Evolutionary conservation across 2,329 filamentous ascomycete genomes (phyloP).

Genomic region (Venturia asperata): DNA sequence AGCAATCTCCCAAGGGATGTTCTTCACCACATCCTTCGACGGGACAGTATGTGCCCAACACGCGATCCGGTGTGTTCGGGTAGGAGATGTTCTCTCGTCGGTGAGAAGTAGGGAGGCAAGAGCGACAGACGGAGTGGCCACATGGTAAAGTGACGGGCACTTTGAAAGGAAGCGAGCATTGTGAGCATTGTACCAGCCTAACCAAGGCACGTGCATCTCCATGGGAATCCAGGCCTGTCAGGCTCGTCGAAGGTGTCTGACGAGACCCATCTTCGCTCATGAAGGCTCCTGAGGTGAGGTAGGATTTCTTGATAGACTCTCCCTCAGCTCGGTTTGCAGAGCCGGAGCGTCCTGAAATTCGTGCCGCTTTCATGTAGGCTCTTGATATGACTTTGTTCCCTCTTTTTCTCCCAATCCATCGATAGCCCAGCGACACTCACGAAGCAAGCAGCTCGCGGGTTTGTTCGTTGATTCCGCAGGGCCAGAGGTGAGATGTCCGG

Average conservation of each 20-base stretch:
- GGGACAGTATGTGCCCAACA: slow-evolving; percentile 67
- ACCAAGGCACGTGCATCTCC: slow-evolving; percentile 57
- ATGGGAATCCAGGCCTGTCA: slow-evolving; percentile 40
- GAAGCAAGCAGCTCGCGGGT: not conserved
- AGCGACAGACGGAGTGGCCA: slow-evolving; percentile 67
- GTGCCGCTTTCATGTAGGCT: slow-evolving; percentile 33
- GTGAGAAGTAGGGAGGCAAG: slow-evolving; percentile 63
- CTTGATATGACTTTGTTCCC: not conserved
- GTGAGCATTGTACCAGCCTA: slow-evolving; percentile 68
- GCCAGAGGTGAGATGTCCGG: not conserved
- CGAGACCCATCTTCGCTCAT: slow-evolving; percentile 37
- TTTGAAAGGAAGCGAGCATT: slow-evolving; percentile 61
- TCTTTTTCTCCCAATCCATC: slow-evolving; percentile 15
- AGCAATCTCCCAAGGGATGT: slow-evolving; percentile 71
- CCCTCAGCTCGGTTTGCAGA: slow-evolving; percentile 27
- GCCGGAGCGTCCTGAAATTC: slow-evolving; percentile 29
- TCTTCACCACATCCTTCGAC: slow-evolving; percentile 59
- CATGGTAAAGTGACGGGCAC: slow-evolving; percentile 73
- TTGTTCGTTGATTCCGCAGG: not conserved
- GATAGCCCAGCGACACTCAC: not conserved
- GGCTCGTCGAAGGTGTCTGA: slow-evolving; percentile 26
- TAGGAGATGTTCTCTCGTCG: slow-evolving; percentile 67
- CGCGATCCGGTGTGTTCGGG: slow-evolving; percentile 59
- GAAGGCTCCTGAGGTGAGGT: slow-evolving; percentile 30
- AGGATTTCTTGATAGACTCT: slow-evolving; percentile 27